Conservation (phyloP, 768 basidiomycete genomes). For the Sarcodon sp. region DNA sequence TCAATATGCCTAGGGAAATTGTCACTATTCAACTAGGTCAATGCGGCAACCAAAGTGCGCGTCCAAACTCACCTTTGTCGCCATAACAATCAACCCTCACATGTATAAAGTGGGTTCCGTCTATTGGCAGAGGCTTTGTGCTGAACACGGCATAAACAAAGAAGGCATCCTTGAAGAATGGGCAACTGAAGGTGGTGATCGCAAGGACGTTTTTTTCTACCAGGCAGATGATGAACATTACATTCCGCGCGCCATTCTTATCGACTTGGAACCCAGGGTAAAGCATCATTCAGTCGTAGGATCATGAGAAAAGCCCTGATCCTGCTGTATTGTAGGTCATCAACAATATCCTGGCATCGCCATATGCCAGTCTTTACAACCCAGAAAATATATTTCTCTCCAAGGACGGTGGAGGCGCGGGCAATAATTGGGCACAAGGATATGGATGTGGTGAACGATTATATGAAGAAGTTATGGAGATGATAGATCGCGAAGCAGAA, state of each 20-base stretch:
- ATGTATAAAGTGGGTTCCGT: slow-evolving; percentile 74
- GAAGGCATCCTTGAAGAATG: slow-evolving; percentile 95
- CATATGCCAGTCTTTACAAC: slow-evolving; percentile 88
- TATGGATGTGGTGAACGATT: slow-evolving; percentile 81
- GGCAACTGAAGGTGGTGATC: slow-evolving; percentile 90
- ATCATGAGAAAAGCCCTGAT: background rate
- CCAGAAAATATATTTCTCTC: slow-evolving; percentile 96
- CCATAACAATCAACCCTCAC: slow-evolving; percentile 4
- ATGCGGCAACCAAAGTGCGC: slow-evolving; percentile 84
- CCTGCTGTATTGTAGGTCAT: slow-evolving; percentile 57
- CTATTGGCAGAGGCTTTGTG: slow-evolving; percentile 97
- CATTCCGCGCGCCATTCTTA: slow-evolving; percentile 90
- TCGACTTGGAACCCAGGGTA: slow-evolving; percentile 94
- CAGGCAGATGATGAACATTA: slow-evolving; percentile 99
- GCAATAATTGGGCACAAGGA: slow-evolving; percentile 98
- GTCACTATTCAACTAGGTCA: slow-evolving; percentile 82
- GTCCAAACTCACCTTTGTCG: slow-evolving; percentile 6
- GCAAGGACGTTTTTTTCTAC: slow-evolving; percentile 99
- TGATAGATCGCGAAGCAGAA: slow-evolving; percentile 97
- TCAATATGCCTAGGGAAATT: slow-evolving; percentile 67
- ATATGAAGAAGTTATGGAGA: slow-evolving; percentile 97
- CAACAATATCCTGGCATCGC: slow-evolving; percentile 82
- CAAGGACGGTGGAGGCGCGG: slow-evolving; percentile 97
- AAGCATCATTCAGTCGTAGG: slow-evolving; percentile 10
- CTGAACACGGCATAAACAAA: slow-evolving; percentile 95